Percentiles rank a stretch among this genome's conserved stretches.
These are phyloP conservation scores for Ogataea angusta DNA, from an alignment of 805 yeast species.

Conservation along the genomic window DNA sequence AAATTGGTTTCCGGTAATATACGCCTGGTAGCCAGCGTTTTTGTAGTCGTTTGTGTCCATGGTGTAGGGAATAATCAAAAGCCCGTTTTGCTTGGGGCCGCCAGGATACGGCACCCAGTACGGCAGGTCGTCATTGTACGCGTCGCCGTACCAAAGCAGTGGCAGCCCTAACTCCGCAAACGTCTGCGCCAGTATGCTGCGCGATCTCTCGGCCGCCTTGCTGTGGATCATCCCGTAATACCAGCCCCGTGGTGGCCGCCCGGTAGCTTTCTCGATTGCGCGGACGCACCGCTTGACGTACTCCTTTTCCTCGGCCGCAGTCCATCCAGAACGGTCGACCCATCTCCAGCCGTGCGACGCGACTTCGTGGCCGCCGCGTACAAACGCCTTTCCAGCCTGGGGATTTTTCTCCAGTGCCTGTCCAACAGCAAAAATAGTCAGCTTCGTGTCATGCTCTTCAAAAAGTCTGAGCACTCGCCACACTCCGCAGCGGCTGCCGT, in stretches of 20 bases:
- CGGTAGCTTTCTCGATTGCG: constrained; percentile 29
- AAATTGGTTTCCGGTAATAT: constrained; percentile 25
- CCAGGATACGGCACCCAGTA: constrained; percentile 30
- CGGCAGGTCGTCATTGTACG: constrained; percentile 37
- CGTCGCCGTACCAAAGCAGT: constrained; percentile 35
- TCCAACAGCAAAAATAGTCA: constrained; percentile 39
- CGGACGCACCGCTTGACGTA: constrained; percentile 30
- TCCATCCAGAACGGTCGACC: constrained; percentile 31
- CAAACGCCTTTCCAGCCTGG: constrained; percentile 33
- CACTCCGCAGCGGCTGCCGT: constrained; percentile 20
- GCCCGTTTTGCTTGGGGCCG: constrained; percentile 21
- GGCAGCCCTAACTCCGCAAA: constrained; percentile 29
- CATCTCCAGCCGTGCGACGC: constrained; percentile 39
- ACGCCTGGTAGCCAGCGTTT: constrained; percentile 24
- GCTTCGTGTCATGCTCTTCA: constrained; percentile 29
- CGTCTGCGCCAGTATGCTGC: constrained; percentile 14
- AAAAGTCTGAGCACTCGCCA: constrained; percentile 30
- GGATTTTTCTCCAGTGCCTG: constrained; percentile 36
- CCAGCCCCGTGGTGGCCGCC: constrained; percentile 36
- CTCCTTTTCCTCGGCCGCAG: constrained; percentile 34
- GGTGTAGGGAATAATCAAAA: constrained; percentile 28
- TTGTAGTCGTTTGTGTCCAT: constrained; percentile 29
- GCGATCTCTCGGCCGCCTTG: constrained; percentile 30
- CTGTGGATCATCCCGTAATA: constrained; percentile 31
- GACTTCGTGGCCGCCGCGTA: constrained; percentile 37